These are phyloP conservation scores for Oryza glaberrima DNA, from an alignment of 176 grass and related monocot genomes.

Conservation along the genomic window DNA sequence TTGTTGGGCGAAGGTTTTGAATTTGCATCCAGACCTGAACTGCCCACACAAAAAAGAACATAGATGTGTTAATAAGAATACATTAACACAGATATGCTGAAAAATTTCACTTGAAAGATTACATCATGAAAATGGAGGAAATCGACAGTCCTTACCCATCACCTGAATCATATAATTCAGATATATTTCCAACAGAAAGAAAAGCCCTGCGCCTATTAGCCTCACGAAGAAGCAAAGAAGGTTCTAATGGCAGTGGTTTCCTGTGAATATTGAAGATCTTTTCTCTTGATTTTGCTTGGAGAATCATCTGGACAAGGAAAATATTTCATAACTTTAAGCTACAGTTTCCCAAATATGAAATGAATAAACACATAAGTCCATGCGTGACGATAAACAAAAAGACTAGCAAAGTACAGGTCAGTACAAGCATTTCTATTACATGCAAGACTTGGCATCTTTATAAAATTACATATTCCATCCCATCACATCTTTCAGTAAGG, in stretches of 20 bases:
- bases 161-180: slow-evolving; percentile 75
- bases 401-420: not conserved
- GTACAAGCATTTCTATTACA: not conserved
- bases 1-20: slow-evolving; percentile 63
- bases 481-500: not conserved
- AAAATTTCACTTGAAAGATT: slow-evolving; percentile 30
- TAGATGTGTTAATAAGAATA: slow-evolving; percentile 41
- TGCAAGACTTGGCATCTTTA: slow-evolving; percentile 5
- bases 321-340: slow-evolving; percentile 40
- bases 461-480: not conserved
- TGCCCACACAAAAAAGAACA: slow-evolving; percentile 56
- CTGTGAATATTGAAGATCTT: slow-evolving; percentile 96
- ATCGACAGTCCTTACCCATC: slow-evolving; percentile 69
- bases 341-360: slow-evolving; percentile 38
- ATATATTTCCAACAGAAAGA: slow-evolving; percentile 91
- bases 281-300: slow-evolving; percentile 85
- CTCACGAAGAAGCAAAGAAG: slow-evolving; percentile 90
- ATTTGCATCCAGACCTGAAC: slow-evolving; percentile 84
- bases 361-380: not conserved
- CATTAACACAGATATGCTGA: not conserved
- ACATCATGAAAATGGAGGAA: slow-evolving; percentile 17
- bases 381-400: not conserved
- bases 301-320: slow-evolving; percentile 70
- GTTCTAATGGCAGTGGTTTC: slow-evolving; percentile 87
- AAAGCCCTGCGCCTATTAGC: slow-evolving; percentile 96